Evolutionary conservation across 495 filamentous ascomycete species (phyloP), one percentile per base, ranked within the genome.

Genomic region (Xeromyces bisporus): DNA sequence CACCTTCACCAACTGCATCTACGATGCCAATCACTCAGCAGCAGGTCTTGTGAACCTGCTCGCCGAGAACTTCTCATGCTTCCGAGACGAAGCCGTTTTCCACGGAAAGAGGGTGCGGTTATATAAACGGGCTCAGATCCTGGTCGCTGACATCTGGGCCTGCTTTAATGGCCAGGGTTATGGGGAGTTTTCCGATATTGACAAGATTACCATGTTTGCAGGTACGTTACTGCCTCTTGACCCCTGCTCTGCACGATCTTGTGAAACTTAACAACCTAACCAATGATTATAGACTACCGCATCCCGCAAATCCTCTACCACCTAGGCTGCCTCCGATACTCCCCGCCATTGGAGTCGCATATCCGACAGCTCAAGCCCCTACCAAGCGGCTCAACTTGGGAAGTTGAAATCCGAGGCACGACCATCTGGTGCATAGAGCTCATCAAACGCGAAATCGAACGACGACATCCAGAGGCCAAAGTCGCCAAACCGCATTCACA

Each of bases 191-290:
- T 44, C 74, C 16, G 91, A 99, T 43, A 92, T 99, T 31, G 73
- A 84, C 46, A 79, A 80, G 41, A 78, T 99, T 46, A 99, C 91
- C 37, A 94, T 94, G 80, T 99, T 96, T 56, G 85, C 89, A 35
- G 69, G 68, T 71, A 53, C 15, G 7, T 14, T 21, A 10, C 30
- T 5, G 25, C 15, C 10, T 14, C 14, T n/a, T 18, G 9, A 16
- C 38, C 11, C 26, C 16, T 21, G 5, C 11, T 17, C 15, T 6
- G 18, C 6, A 18, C 7, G 23, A 12, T 20, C 15, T n/a, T 1
- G n/a, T n/a, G n/a, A n/a, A n/a, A 16, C 10, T n/a, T 15, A 17
- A 26, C 26, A 18, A 30, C 6, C 17, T 23, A 7, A 10, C 34
- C 42, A 26, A 46, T 9, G 2, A 7, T 26, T 13, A 10, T n/a